phyloP scores from a whole-genome alignment of 345 rosid genomes.

The Psidium friedrichsthalianum region DNA sequence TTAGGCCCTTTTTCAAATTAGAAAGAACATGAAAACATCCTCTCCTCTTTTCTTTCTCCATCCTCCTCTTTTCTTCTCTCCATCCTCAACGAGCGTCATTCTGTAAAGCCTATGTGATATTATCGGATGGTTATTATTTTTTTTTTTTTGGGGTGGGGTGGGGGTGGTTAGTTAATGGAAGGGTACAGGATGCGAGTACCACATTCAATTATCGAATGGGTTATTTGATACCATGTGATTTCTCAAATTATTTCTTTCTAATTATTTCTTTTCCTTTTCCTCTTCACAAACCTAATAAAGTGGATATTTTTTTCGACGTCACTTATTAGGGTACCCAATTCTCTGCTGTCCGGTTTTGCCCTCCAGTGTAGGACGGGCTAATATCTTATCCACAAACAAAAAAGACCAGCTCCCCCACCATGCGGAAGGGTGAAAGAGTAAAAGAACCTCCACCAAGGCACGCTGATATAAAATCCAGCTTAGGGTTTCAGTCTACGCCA shows the following conservation, averaged over 20 bases:
- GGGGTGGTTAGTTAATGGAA: too few species aligned
- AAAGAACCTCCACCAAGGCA: background rate
- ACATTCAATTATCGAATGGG: background rate
- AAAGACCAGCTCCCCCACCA: background rate
- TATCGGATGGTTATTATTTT: too few species aligned
- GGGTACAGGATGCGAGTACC: too few species aligned
- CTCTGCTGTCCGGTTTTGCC: background rate
- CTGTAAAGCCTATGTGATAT: background rate
- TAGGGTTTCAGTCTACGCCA: background rate
- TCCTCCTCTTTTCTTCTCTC: too few species aligned
- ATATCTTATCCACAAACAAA: rapidly evolving
- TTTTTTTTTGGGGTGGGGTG: too few species aligned
- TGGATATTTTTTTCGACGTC: background rate
- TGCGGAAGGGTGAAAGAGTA: background rate
- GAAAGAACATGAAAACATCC: background rate
- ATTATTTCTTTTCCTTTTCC: background rate
- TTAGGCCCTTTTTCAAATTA: rapidly evolving
- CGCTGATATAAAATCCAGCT: background rate
- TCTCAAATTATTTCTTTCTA: background rate
- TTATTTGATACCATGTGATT: background rate
- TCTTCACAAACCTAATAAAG: background rate
- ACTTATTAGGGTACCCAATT: background rate
- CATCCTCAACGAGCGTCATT: background rate
- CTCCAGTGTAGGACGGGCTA: background rate
- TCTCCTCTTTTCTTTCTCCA: background rate